Conservation (phyloP, 768 basidiomycete species). For the Scleroderma citrinum region DNA sequence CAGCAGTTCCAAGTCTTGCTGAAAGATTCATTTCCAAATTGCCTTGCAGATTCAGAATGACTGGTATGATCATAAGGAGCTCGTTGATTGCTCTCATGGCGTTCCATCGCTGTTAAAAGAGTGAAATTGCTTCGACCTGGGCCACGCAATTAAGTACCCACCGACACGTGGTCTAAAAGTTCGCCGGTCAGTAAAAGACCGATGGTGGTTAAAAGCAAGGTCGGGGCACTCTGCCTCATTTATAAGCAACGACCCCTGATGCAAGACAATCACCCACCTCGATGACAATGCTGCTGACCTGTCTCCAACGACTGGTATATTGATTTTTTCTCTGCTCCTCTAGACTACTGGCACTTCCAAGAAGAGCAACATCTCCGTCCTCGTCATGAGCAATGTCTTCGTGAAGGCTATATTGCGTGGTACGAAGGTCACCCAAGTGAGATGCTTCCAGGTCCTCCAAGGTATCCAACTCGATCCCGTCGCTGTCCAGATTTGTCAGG, state of each 20-base stretch:
- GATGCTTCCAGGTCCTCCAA: conserved; percentile 25
- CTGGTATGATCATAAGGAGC: conserved; percentile 94
- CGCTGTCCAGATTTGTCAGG: background rate
- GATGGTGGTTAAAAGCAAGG: conserved; percentile 75
- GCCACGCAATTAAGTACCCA: conserved; percentile 31
- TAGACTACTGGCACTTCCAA: conserved; percentile 29
- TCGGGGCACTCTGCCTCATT: conserved; percentile 68
- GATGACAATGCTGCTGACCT: conserved; percentile 56
- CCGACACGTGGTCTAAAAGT: conserved; percentile 81
- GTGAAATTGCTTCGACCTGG: conserved; percentile 4
- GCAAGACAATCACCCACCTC: conserved; percentile 45
- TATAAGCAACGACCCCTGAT: background rate
- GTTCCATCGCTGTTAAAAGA: conserved; percentile 61
- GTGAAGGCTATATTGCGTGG: conserved; percentile 25
- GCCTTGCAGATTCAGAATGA: conserved; percentile 93
- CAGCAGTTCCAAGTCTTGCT: conserved; percentile 89
- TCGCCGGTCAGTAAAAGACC: conserved; percentile 90
- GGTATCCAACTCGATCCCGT: conserved; percentile 29
- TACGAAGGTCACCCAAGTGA: conserved; percentile 11
- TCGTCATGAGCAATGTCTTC: conserved; percentile 29
- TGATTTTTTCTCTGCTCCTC: conserved; percentile 16
- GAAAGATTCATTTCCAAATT: conserved; percentile 99
- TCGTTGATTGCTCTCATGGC: conserved; percentile 91
- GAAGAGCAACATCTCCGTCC: conserved; percentile 41
- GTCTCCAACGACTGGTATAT: conserved; percentile 40